These are phyloP conservation scores for Fusarium udum DNA, from an alignment of 2,329 filamentous ascomycete species.

Conservation along the genomic window DNA sequence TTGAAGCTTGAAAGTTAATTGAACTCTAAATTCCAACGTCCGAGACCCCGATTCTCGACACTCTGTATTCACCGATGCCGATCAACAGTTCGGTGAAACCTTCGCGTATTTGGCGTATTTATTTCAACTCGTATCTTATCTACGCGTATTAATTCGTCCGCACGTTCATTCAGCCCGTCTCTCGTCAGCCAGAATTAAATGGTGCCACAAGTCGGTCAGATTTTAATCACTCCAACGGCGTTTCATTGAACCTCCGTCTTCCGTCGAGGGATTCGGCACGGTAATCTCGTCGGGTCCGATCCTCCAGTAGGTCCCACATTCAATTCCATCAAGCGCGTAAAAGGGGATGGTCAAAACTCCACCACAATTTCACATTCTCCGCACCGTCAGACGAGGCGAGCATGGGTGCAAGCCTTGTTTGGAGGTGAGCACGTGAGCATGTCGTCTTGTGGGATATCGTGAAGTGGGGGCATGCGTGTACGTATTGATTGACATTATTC, in stretches of 20 bases:
- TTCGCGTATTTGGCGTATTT: background rate
- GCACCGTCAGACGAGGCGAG: background rate
- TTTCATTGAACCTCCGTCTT: background rate
- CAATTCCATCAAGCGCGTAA: background rate
- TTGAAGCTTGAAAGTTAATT: background rate
- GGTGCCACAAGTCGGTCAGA: background rate
- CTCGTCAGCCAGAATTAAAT: background rate
- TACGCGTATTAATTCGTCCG: background rate
- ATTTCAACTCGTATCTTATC: background rate
- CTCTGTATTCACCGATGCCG: background rate
- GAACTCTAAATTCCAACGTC: background rate
- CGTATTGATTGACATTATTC: background rate
- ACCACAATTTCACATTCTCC: constrained; percentile 1
- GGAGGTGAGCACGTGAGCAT: background rate
- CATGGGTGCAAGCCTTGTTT: background rate
- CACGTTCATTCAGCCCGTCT: background rate
- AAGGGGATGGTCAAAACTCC: background rate
- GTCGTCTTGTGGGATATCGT: background rate
- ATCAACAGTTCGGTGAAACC: background rate
- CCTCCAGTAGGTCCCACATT: background rate
- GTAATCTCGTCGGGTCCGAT: background rate
- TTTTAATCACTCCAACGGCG: background rate
- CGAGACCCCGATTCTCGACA: background rate
- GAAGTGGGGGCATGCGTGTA: background rate
- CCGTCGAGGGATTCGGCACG: background rate